These are phyloP conservation scores for Corylus heterophylla DNA, from an alignment of 306 rosid species.

Conservation along the genomic window DNA sequence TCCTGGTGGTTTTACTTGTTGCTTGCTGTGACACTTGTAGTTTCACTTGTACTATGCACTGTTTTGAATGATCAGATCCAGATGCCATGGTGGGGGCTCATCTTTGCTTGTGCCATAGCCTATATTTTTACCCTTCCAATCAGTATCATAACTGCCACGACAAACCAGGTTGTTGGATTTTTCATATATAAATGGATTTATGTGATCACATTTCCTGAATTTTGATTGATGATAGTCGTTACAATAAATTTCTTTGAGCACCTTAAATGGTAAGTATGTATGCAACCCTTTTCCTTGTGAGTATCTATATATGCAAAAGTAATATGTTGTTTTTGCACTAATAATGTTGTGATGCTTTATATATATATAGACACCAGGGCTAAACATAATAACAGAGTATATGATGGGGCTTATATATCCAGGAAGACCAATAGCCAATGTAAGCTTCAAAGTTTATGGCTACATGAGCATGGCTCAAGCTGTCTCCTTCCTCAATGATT, in stretches of 20 bases:
- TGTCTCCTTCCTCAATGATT: constrained; percentile 78
- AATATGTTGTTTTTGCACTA: too few species aligned
- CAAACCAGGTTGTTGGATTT: not conserved
- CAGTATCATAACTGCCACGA: constrained; percentile 1
- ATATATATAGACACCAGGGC: not conserved
- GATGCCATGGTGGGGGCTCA: constrained; percentile 46
- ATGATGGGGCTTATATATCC: constrained; percentile 70
- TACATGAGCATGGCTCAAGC: constrained; percentile 81
- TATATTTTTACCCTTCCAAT: not conserved
- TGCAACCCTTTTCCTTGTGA: too few species aligned
- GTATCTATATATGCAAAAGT: too few species aligned
- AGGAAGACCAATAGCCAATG: constrained; percentile 84
- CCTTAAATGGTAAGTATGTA: too few species aligned
- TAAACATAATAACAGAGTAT: constrained; percentile 54
- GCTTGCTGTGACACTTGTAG: constrained; percentile 44
- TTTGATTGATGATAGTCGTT: too few species aligned
- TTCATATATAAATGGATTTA: too few species aligned
- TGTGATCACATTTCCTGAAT: too few species aligned
- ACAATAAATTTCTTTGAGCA: too few species aligned
- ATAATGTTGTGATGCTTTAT: too few species aligned
- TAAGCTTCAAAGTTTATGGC: constrained; percentile 86
- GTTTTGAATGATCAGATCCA: constrained; percentile 67
- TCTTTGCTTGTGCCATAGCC: not conserved
- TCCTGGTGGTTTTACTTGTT: constrained; percentile 75
- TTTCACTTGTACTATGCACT: constrained; percentile 64